A percentile compares a stretch with the other conserved stretches of the same genome.
These are phyloP conservation scores for Leptomonas pyrrhocoris DNA, from an alignment of 208 protist species.

Conservation along the genomic window DNA sequence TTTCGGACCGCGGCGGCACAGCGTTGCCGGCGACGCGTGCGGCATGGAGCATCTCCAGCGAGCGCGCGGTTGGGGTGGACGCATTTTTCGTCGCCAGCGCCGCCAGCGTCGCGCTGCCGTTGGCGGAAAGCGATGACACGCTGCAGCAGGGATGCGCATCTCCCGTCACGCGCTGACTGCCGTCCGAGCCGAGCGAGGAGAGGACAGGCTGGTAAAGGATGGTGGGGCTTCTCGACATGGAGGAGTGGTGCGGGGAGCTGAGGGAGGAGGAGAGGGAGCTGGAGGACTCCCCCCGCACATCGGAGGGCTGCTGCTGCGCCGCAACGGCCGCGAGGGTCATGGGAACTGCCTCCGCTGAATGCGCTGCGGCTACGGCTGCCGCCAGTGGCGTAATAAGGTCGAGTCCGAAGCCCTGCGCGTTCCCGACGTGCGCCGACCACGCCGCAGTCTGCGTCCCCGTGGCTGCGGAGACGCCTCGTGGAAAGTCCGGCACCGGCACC, in stretches of 20 bases:
- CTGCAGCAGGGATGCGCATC: conserved; percentile 2
- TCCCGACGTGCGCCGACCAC: background rate
- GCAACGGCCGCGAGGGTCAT: no score
- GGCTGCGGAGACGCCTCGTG: background rate
- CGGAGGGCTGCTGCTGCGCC: no score
- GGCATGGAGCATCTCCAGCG: background rate
- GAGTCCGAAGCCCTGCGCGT: background rate
- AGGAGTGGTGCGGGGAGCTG: conserved; percentile 6
- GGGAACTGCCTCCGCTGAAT: background rate
- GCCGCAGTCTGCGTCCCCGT: conserved; percentile 2
- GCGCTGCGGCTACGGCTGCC: no score
- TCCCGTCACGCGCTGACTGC: background rate
- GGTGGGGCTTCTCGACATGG: conserved; percentile 3
- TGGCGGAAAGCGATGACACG: conserved; percentile 11
- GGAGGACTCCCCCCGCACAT: background rate
- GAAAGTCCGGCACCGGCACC: background rate
- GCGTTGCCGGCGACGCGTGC: background rate
- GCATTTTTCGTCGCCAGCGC: background rate
- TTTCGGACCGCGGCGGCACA: background rate
- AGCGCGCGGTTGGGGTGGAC: background rate
- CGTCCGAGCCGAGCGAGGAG: background rate
- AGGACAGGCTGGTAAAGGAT: conserved; percentile 15
- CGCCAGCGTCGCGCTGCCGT: conserved; percentile 7
- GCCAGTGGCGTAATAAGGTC: background rate
- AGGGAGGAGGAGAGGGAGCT: conserved; percentile 16